These are phyloP conservation scores for Chrysoporthe puriensis DNA, from an alignment of 2,329 filamentous ascomycete species.

Conservation along the genomic window DNA sequence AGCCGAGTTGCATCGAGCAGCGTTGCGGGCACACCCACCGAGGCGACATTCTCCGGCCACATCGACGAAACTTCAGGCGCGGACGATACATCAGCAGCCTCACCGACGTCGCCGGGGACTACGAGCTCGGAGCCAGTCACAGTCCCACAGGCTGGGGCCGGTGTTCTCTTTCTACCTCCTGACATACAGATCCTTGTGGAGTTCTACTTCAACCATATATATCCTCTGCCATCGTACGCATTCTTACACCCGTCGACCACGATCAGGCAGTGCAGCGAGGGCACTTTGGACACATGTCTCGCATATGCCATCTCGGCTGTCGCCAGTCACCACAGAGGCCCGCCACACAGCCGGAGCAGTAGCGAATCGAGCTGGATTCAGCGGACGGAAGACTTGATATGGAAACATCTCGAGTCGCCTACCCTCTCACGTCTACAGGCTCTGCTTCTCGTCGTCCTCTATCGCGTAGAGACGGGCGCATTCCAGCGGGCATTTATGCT, in stretches of 20 bases:
- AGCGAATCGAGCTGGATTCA: conserved; percentile 20
- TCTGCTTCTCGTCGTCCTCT: conserved; percentile 49
- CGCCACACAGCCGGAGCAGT: conserved; percentile 12
- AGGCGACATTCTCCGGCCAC: conserved; percentile 6
- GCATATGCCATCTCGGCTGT: conserved; percentile 25
- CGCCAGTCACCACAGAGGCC: conserved; percentile 23
- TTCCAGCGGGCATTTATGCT: conserved; percentile 52
- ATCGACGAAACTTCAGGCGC: conserved; percentile 13
- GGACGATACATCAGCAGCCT: conserved; percentile 22
- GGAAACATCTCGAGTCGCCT: conserved; percentile 32
- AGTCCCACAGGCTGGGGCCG: neutral
- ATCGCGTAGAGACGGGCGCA: conserved; percentile 47
- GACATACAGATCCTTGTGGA: conserved; percentile 22
- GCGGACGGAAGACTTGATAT: conserved; percentile 28
- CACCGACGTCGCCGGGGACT: conserved; percentile 20
- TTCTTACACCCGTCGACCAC: conserved; percentile 28
- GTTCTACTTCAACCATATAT: conserved; percentile 27
- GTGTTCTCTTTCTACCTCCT: conserved; percentile 10
- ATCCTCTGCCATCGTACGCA: conserved; percentile 26
- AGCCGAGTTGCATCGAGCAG: conserved; percentile 15
- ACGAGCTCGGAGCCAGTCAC: conserved; percentile 11
- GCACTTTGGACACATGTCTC: conserved; percentile 20
- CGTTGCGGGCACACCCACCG: conserved; percentile 22
- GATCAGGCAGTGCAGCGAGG: conserved; percentile 22
- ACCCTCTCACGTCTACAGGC: conserved; percentile 40